Evolutionary conservation across 768 basidiomycete species (phyloP), one percentile per base, ranked within the genome.

Genomic region (Tricholoma terreum): DNA sequence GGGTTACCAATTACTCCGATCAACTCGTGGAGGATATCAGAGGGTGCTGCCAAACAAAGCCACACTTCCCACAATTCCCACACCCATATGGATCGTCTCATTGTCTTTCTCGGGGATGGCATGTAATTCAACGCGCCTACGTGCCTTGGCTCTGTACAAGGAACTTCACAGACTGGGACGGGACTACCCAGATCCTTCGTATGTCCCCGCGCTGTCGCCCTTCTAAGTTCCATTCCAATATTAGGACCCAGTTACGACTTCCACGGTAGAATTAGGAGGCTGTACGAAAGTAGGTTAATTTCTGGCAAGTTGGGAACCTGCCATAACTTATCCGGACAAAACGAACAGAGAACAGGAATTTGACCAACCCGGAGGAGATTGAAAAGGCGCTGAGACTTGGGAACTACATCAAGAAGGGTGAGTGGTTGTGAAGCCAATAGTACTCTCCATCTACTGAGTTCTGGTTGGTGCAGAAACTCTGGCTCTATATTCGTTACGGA

Each of bases 331-430:
- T 36, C 52, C 27, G 60, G 56, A 36, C 24, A 8, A 50, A 50
- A 54, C 52, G 55, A 48, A 56, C 64, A 92, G 90, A 87, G 71
- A 89, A 92, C 64, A 80, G 80, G 56, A 63, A 78, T 62, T 72
- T 93, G 61, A 84, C 80, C 15, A 82, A 89, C 62, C 77, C 77
- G 58, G 78, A 82, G 17, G 89, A 92, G 59, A 89, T 92, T 53
- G 88, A 92, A 72, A 84, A 79, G 56, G 90, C 90, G 0, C 72
- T 92, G 56, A 80, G 78, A 57, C 71, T 92, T 30, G 89, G 85
- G 11, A 90, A 92, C 68, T 92, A 91, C 63, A 92, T 94, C 71
- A 90, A 86, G 74, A 89, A 90, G 65, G 92, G 92, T 89, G 64
- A 59, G 81, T 49, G 22, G 22, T 45, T 14, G n/a, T 17, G 27